A percentile compares a stretch with the other conserved stretches of the same genome.
Evolutionary conservation across 139 green algal genomes (phyloP).

Genomic region (Micromonas commoda): DNA sequence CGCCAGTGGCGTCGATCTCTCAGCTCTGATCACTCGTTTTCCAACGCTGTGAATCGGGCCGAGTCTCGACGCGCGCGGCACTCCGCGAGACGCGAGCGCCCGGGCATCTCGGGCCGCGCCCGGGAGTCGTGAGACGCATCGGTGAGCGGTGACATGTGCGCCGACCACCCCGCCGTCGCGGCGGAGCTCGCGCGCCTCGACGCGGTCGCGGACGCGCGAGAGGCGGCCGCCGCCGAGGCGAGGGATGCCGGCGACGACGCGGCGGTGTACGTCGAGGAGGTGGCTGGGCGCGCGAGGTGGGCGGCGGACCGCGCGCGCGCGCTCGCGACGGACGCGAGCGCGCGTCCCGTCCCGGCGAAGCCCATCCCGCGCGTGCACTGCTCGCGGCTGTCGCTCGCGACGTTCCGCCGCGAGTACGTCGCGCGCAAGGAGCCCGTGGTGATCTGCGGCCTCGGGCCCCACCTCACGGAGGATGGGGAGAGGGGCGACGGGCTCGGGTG

Average conservation of each 20-base stretch:
- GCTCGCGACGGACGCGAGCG: background rate
- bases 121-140: too few relatives aligned
- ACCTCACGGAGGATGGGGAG: conserved; percentile 15
- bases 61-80: too few relatives aligned
- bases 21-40: too few relatives aligned
- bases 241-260: background rate
- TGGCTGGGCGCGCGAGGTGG: background rate
- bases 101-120: too few relatives aligned
- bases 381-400: background rate
- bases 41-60: too few relatives aligned
- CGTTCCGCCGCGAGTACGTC: conserved; percentile 4
- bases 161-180: background rate
- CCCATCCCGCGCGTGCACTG: conserved; percentile 17
- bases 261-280: background rate
- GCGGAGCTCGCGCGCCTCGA: background rate
- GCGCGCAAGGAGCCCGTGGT: background rate
- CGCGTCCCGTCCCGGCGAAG: background rate
- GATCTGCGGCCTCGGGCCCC: background rate
- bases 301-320: background rate
- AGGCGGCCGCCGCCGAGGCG: background rate
- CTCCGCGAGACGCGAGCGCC: too few relatives aligned
- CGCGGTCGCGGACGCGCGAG: background rate
- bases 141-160: too few relatives aligned
- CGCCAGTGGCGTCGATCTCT: too few relatives aligned
- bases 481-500: background rate